phyloP scores from a whole-genome alignment of 1,284 basidiomycete genomes.

The Rhodotorula sp. region DNA sequence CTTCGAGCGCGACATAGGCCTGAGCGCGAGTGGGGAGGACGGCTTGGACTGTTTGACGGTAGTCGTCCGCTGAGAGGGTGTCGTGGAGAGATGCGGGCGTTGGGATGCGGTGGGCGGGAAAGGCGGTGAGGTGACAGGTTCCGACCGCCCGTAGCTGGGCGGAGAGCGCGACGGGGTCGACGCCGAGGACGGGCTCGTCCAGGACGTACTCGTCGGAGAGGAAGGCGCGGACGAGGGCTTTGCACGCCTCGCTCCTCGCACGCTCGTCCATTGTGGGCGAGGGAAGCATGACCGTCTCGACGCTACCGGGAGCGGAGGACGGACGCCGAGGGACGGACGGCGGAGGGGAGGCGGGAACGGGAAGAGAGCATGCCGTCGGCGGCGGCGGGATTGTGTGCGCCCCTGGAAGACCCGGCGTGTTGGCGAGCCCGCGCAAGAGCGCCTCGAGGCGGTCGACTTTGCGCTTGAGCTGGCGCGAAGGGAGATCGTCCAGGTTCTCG shows the following conservation, averaged over 20 bases:
- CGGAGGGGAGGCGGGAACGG: too few species aligned
- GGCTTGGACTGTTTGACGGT: not conserved
- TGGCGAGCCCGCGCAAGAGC: not conserved
- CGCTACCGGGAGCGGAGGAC: conserved; percentile 2
- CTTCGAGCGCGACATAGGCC: conserved; percentile 19
- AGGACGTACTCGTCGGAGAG: not conserved
- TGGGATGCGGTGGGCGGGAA: not conserved
- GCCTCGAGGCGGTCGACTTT: conserved; percentile 28
- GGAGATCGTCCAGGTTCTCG: conserved; percentile 24
- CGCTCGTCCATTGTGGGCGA: not conserved
- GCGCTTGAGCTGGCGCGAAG: conserved; percentile 24
- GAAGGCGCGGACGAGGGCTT: not conserved
- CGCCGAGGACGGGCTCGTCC: not conserved
- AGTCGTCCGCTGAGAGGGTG: conserved; percentile 4
- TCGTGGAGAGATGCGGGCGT: not conserved
- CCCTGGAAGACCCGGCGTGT: not conserved
- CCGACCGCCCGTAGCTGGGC: conserved; percentile 14
- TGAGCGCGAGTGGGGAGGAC: conserved; percentile 15
- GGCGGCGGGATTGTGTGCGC: not conserved
- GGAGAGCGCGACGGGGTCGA: not conserved
- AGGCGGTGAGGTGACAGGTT: not conserved
- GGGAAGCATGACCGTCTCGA: too few species aligned
- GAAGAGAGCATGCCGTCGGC: too few species aligned
- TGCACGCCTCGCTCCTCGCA: not conserved
- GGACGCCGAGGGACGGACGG: not conserved